Conservation (phyloP, 176 grass and related monocot genomes). For the Musa beccarii region DNA sequence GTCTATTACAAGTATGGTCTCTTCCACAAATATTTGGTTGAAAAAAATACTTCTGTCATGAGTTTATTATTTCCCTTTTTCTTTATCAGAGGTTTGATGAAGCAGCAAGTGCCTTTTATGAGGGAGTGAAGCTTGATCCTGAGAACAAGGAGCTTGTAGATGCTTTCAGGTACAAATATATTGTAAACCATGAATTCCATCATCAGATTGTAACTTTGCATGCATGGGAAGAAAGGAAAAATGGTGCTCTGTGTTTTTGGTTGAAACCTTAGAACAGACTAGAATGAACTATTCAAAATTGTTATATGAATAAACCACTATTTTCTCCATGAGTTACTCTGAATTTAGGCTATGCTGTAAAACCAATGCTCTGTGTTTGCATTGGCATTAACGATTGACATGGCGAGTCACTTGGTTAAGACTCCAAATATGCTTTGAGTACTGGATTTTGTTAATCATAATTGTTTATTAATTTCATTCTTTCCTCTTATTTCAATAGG, state of each 20-base stretch:
- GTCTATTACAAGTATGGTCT: slow-evolving; percentile 59
- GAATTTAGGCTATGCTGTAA: too few relatives aligned
- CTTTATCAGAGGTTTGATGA: slow-evolving; percentile 66
- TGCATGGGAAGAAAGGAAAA: background rate
- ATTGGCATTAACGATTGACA: too few relatives aligned
- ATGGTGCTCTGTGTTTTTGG: background rate
- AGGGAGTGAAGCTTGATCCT: slow-evolving; percentile 68
- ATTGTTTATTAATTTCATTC: background rate
- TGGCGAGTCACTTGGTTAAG: too few relatives aligned
- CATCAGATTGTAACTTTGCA: background rate
- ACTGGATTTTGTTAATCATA: background rate
- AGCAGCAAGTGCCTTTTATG: slow-evolving; percentile 78
- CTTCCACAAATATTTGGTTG: background rate
- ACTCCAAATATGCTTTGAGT: background rate
- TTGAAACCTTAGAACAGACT: background rate
- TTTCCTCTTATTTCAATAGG: slow-evolving; percentile 26
- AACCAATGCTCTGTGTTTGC: too few relatives aligned
- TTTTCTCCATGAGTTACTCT: too few relatives aligned
- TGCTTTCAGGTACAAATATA: slow-evolving; percentile 52
- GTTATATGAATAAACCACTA: too few relatives aligned
- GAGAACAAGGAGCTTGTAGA: slow-evolving; percentile 78
- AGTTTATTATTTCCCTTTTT: background rate
- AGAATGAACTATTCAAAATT: background rate
- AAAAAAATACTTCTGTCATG: background rate
- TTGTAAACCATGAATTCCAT: background rate